Conservation (phyloP, 2,329 filamentous ascomycete species). For the Cryphonectria radicalis region DNA sequence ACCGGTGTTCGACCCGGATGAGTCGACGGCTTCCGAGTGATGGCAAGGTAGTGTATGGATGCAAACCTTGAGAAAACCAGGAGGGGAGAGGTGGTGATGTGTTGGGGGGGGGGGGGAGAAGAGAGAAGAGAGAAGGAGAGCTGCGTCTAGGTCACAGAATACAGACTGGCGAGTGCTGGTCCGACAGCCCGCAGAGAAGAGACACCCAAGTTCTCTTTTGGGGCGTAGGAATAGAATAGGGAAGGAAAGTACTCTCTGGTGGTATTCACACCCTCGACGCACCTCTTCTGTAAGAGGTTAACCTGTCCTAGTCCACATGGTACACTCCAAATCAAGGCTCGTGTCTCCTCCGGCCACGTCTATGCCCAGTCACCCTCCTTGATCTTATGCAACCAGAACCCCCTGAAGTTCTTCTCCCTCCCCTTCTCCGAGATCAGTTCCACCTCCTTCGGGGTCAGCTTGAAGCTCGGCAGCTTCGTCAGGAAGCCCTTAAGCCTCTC, state of each 20-base stretch:
- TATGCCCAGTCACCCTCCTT: constrained; percentile 49
- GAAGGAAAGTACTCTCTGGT: not conserved
- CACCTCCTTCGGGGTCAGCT: constrained; percentile 63
- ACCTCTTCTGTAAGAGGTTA: no score
- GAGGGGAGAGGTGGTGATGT: not conserved
- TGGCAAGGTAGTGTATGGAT: not conserved
- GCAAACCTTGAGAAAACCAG: not conserved
- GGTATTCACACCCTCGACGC: no score
- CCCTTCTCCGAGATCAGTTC: constrained; percentile 60
- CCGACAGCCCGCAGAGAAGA: not conserved
- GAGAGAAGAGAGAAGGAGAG: not conserved
- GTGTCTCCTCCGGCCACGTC: no score
- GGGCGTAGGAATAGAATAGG: not conserved
- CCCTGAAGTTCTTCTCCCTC: constrained; percentile 63
- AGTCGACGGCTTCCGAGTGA: constrained; percentile 26
- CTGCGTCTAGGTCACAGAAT: not conserved
- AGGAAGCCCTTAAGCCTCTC: constrained; percentile 61
- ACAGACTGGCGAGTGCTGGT: not conserved
- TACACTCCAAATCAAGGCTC: no score
- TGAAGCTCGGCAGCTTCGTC: constrained; percentile 55
- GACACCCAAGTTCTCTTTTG: no score
- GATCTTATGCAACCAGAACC: constrained; percentile 61
- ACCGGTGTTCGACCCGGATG: constrained; percentile 18
- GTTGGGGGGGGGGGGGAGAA: no score
- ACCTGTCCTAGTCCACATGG: not conserved